A percentile compares a stretch with the other conserved stretches of the same genome.
Evolutionary conservation across 1,139 yeast species (phyloP).

Genomic region (Suhomyces guaymorum): DNA sequence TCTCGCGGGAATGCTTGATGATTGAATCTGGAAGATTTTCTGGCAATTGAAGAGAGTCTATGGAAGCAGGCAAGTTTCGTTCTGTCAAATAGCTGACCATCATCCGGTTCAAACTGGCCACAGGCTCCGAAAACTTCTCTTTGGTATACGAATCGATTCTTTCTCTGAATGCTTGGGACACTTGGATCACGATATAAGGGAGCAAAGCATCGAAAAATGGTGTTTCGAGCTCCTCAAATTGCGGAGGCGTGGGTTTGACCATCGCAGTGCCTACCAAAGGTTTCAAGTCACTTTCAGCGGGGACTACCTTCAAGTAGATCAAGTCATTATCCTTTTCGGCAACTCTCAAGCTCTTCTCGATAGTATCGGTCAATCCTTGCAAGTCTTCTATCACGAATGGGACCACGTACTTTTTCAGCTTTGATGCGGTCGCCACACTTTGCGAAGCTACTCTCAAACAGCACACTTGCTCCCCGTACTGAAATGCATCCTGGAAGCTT

Average conservation of each 20-base stretch:
- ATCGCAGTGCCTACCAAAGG: constrained; percentile 52
- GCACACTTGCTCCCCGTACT: constrained; percentile 74
- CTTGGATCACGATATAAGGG: constrained; percentile 67
- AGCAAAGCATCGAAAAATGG: constrained; percentile 57
- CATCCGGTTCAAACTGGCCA: constrained; percentile 50
- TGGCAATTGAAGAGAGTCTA: constrained; percentile 66
- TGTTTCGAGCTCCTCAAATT: constrained; percentile 29
- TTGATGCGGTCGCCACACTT: constrained; percentile 37
- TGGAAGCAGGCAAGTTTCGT: constrained; percentile 57
- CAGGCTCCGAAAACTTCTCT: constrained; percentile 52
- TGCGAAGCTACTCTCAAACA: constrained; percentile 45
- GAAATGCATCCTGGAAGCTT: constrained; percentile 46
- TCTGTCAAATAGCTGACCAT: constrained; percentile 47
- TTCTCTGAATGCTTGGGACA: constrained; percentile 67
- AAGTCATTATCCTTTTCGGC: constrained; percentile 82
- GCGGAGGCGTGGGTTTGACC: constrained; percentile 52
- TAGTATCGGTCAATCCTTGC: constrained; percentile 45
- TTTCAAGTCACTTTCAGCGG: constrained; percentile 44
- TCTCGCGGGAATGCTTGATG: constrained; percentile 54
- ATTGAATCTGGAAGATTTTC: constrained; percentile 62
- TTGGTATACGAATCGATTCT: constrained; percentile 60
- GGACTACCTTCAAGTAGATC: constrained; percentile 69
- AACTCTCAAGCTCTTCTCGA: constrained; percentile 47
- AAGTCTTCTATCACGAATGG: constrained; percentile 48
- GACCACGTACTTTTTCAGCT: constrained; percentile 45